Base-by-base conservation (phyloP, 2,329 filamentous ascomycete species). In the Sporothrix humicola region DNA sequence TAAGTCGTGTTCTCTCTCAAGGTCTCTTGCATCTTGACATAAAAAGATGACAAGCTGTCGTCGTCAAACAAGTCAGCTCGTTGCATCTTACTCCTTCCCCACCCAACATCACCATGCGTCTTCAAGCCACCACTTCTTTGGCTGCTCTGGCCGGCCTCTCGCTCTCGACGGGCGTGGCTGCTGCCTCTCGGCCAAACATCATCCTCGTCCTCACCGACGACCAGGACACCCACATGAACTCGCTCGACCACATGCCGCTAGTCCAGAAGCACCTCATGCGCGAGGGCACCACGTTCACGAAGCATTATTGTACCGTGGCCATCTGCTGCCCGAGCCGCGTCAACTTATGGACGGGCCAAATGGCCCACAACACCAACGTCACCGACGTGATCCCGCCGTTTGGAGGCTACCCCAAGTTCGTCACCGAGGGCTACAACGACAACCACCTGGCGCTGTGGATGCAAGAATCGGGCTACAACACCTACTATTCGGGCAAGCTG, bases 381-480 rank as follows among this genome's bases (percentile, higher is more conserved):
- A 93, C 91, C 0, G 82, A 86, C 61, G 83, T 88, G 0, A 76
- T 66, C 31, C 83, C 87, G 15, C 89, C 89, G 1, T 88, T 89
- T 74, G 89, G 87, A 20, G 87, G 88, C 3, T 93, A 90, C 76
- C 87, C 88, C 1, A 92, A 92, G 77, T 91, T 93, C 72, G 82
- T 93, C 15, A 82, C 82, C 2, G 84, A 91, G 69, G 91, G 91
- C 0, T 85, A 89, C 74, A 92, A 93, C 73, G 85, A 90, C 1
- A 86, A 90, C 48, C 93, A 91, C 74, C 84, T 93, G 0, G 91
- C 91, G 0, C 79, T 93, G 0, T 93, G 91, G 90, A 81, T 94
- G 17, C 89, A 92, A 76, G 79, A 87, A 3, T 87, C 87, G 0
- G 91, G 90, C 0, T 93, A 93, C 78, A 87, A 88, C 76, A 93